Base-by-base conservation (phyloP, 2,329 filamentous ascomycete species). In the Zasmidium citrigriseum region DNA sequence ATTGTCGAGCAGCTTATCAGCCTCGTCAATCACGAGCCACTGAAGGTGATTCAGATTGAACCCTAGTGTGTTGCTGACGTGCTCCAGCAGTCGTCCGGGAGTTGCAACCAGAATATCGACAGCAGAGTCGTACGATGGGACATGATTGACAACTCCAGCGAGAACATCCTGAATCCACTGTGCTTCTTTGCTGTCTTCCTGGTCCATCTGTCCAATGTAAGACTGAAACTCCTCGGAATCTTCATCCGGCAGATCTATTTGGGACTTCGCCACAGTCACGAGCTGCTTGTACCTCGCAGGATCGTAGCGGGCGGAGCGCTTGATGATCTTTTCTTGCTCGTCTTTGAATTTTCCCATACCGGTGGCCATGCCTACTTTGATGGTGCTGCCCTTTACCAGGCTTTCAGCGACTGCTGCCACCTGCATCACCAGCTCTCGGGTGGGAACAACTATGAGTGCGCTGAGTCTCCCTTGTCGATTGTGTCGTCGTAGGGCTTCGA, bases 11-110 rank as follows among this genome's bases (percentile, higher is more conserved):
- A 98, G 79, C 70, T 95, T 91, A 74, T 98, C 93, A 11, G 93
- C 95, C 76, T 98, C 93, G 68, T 98, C 93, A 47, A 97, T 89
- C 2, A 97, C 85, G 0, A 98, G 80, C 92, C 93, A 98, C 60
- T 90, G 85, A 3, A 97, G 80, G 70, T 89, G 83, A 57, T 89
- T 84, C 21, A 98, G 80, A 0, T 82, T 85, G 72, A 98, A 97
- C 0, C 91, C 92, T 2, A 86, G 85, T 0, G 93, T 98, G 59
- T 88, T 87, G 63, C 89, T 88, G 52, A 97, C 83, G 73, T 98
- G 93, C 68, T 98, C 93, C 3, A 98, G 91, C 0, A 98, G 83
- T 62, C 93, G 86, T 59, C 95, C 95, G 0, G 93, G 93, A 0
- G 93, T 98, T 72, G 91, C 95, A 52, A 97, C 89, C 23, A 99